Evolutionary conservation across 495 filamentous ascomycete genomes (phyloP).

Genomic region (Hypoxylon trugodes): DNA sequence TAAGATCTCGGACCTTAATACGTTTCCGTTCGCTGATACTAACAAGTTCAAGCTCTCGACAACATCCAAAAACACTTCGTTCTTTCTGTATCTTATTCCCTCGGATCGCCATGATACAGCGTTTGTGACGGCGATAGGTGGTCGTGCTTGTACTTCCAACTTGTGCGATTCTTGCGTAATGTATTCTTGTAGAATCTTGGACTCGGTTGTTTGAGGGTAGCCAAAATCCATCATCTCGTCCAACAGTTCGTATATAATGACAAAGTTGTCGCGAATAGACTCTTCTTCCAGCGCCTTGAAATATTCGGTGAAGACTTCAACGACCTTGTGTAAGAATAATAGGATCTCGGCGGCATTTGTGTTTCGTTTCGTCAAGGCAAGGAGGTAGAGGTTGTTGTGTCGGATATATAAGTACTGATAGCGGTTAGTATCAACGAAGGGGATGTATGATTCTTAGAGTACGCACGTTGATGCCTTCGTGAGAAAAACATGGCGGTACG

Average conservation of each 20-base stretch:
- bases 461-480: conserved; percentile 96
- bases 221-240: conserved; percentile 99
- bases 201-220: conserved; percentile 98
- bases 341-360: conserved; percentile 99
- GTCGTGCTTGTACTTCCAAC: conserved; percentile 96
- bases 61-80: conserved; percentile 98
- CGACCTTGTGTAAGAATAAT: conserved; percentile 96
- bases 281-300: conserved; percentile 99
- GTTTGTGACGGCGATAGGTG: conserved; percentile 99
- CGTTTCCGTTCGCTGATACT: conserved; percentile 93
- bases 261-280: conserved; percentile 99
- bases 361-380: conserved; percentile 97
- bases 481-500: conserved; percentile 97
- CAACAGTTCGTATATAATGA: conserved; percentile 98
- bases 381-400: conserved; percentile 99
- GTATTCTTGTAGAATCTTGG: conserved; percentile 99
- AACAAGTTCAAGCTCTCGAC: conserved; percentile 97
- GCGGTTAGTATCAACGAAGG: neutral
- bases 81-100: conserved; percentile 98
- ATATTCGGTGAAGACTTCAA: conserved; percentile 99
- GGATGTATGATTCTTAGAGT: neutral
- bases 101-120: conserved; percentile 98
- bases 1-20: conserved; percentile 95
- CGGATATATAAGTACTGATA: conserved; percentile 96
- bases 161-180: conserved; percentile 99